Evolutionary conservation across 106 monocot genomes (phyloP).

Genomic region (Phalaenopsis equestris): DNA sequence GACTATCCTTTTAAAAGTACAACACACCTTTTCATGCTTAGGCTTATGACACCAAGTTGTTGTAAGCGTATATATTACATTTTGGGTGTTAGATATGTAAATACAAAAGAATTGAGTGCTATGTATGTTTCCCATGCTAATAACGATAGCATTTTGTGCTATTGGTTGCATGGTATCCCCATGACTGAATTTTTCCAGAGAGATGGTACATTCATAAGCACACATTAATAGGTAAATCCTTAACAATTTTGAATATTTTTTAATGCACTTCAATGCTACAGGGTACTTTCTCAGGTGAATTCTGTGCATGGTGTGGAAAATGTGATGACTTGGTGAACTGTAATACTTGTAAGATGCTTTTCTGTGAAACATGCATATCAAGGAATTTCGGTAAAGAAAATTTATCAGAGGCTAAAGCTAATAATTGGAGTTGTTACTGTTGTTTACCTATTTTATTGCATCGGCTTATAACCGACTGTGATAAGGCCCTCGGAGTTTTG

Average conservation of each 20-base stretch:
- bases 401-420: slow-evolving; percentile 31
- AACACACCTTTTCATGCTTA: too few relatives aligned
- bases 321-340: slow-evolving; percentile 48
- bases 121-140: too few relatives aligned
- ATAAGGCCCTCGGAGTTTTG: slow-evolving; percentile 33
- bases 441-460: slow-evolving; percentile 59
- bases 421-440: slow-evolving; percentile 76
- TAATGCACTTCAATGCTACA: slow-evolving; percentile 16
- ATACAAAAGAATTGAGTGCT: too few relatives aligned
- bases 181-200: not conserved
- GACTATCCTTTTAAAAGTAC: too few relatives aligned
- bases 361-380: slow-evolving; percentile 67
- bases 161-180: not conserved
- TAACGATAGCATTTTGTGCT: not conserved
- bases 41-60: too few relatives aligned
- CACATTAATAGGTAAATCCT: not conserved
- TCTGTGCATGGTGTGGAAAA: slow-evolving; percentile 79
- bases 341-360: slow-evolving; percentile 49
- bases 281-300: slow-evolving; percentile 29
- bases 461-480: slow-evolving; percentile 40
- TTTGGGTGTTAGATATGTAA: too few relatives aligned
- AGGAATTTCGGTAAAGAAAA: slow-evolving; percentile 67
- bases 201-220: not conserved
- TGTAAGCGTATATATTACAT: too few relatives aligned
- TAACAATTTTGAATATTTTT: not conserved